Percentiles rank a stretch among this genome's conserved stretches.
Evolutionary conservation across 2,329 filamentous ascomycete species (phyloP).

Genomic region (Rachicladosporium sp.): DNA sequence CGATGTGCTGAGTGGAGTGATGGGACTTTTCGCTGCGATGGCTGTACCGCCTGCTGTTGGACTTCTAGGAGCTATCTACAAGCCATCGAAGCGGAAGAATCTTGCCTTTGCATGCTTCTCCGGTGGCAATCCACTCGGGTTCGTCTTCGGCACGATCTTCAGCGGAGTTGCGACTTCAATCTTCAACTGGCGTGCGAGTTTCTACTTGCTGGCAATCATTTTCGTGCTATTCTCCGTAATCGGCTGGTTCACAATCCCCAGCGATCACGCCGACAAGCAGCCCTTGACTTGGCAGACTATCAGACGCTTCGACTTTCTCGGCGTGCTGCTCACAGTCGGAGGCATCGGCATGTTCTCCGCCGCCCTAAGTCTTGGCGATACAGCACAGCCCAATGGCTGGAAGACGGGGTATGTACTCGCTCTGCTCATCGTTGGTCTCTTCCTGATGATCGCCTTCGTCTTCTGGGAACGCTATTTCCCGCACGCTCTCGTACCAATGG

Average conservation of each 20-base stretch:
- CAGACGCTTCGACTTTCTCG: conserved; percentile 49
- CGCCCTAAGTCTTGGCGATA: conserved; percentile 42
- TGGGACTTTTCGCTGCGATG: conserved; percentile 53
- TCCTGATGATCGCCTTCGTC: conserved; percentile 45
- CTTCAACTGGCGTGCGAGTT: conserved; percentile 52
- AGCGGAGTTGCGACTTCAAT: conserved; percentile 50
- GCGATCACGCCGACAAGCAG: conserved; percentile 36
- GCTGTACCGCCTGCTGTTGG: conserved; percentile 53
- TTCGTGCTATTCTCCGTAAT: conserved; percentile 48
- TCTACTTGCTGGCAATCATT: conserved; percentile 50
- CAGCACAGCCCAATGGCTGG: conserved; percentile 49
- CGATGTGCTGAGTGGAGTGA: conserved; percentile 50
- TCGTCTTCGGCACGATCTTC: conserved; percentile 46
- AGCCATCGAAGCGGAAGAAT: conserved; percentile 50
- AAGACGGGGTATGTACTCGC: conserved; percentile 48
- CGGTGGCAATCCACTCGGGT: conserved; percentile 45
- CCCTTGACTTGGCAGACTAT: conserved; percentile 35
- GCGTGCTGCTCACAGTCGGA: conserved; percentile 47
- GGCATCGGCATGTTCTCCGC: conserved; percentile 55
- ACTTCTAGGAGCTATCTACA: conserved; percentile 51
- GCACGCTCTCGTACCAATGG: conserved; percentile 40
- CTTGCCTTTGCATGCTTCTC: conserved; percentile 51
- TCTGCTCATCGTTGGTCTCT: conserved; percentile 47
- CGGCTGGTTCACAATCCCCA: conserved; percentile 50
- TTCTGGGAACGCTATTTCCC: conserved; percentile 47